These are phyloP conservation scores for Aureobasidium sp. DNA, from an alignment of 2,329 filamentous ascomycete species.

Conservation along the genomic window DNA sequence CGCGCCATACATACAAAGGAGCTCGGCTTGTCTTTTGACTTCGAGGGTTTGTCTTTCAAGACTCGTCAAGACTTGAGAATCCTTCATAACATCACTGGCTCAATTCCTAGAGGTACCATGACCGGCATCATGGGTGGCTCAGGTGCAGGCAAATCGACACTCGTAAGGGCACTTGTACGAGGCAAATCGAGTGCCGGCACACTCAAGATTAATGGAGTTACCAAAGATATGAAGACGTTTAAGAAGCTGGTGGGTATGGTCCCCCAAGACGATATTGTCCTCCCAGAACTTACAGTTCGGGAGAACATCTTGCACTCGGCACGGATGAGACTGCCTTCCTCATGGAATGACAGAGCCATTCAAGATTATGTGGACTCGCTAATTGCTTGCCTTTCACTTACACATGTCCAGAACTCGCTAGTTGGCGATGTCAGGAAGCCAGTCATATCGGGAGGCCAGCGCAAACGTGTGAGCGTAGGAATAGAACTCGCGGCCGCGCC, in stretches of 20 bases:
- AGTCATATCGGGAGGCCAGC: conserved; percentile 51
- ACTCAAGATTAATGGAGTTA: conserved; percentile 48
- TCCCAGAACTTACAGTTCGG: conserved; percentile 53
- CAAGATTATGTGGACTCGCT: conserved; percentile 49
- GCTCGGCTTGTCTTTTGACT: conserved; percentile 50
- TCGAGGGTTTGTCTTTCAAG: conserved; percentile 38
- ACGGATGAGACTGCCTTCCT: conserved; percentile 46
- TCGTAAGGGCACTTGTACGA: conserved; percentile 53
- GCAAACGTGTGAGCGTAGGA: conserved; percentile 52
- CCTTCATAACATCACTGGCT: conserved; percentile 48
- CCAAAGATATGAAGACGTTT: conserved; percentile 40
- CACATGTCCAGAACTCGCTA: conserved; percentile 45
- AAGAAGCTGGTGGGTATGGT: conserved; percentile 57
- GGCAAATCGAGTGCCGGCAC: conserved; percentile 49
- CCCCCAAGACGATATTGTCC: conserved; percentile 55
- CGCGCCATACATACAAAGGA: conserved; percentile 45
- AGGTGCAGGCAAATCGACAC: conserved; percentile 54
- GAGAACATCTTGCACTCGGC: conserved; percentile 58
- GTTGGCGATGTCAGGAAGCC: conserved; percentile 48
- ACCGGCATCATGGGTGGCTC: conserved; percentile 55
- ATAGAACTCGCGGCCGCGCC: conserved; percentile 53
- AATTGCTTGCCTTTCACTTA: conserved; percentile 48
- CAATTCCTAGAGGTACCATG: conserved; percentile 48
- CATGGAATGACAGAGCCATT: conserved; percentile 46
- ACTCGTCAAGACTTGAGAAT: conserved; percentile 30